A percentile compares a stretch with the other conserved stretches of the same genome.
Conservation (phyloP, 495 filamentous ascomycete genomes). For the Articulospora tetracladia region DNA sequence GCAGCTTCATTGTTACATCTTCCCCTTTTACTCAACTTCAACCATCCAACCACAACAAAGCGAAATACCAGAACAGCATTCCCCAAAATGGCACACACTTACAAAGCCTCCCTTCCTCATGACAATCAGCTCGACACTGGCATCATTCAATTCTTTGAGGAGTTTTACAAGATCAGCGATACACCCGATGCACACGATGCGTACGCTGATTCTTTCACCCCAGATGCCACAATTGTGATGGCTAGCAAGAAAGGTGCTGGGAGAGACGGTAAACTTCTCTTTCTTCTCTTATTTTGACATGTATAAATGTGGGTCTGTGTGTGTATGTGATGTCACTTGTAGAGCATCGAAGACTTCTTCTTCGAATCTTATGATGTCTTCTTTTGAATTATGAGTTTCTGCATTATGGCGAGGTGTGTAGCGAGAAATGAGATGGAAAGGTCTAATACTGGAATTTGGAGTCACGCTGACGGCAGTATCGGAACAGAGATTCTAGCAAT, state of each 20-base stretch:
- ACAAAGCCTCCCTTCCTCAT: slow-evolving; percentile 27
- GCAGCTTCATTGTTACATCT: too few relatives aligned
- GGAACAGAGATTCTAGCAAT: slow-evolving; percentile 48
- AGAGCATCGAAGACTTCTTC: too few relatives aligned
- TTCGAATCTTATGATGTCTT: too few relatives aligned
- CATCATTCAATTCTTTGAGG: slow-evolving; percentile 46
- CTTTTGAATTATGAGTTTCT: too few relatives aligned
- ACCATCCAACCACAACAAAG: too few relatives aligned
- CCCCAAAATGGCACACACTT: slow-evolving; percentile 14
- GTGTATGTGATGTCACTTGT: background rate
- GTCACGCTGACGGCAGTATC: background rate
- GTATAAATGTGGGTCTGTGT: background rate
- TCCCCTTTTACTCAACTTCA: too few relatives aligned
- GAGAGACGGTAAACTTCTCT: slow-evolving; percentile 36
- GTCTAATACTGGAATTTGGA: too few relatives aligned
- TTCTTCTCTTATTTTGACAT: background rate
- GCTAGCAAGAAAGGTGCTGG: slow-evolving; percentile 48
- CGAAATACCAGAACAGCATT: too few relatives aligned
- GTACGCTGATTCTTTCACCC: slow-evolving; percentile 52
- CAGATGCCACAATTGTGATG: slow-evolving; percentile 54
- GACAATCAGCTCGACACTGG: slow-evolving; percentile 20
- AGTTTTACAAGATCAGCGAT: slow-evolving; percentile 57
- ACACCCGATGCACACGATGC: slow-evolving; percentile 50
- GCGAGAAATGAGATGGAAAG: too few relatives aligned
- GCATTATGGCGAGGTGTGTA: too few relatives aligned